Conservation (phyloP, 2,329 filamentous ascomycete genomes). For the Claviceps sp. region DNA sequence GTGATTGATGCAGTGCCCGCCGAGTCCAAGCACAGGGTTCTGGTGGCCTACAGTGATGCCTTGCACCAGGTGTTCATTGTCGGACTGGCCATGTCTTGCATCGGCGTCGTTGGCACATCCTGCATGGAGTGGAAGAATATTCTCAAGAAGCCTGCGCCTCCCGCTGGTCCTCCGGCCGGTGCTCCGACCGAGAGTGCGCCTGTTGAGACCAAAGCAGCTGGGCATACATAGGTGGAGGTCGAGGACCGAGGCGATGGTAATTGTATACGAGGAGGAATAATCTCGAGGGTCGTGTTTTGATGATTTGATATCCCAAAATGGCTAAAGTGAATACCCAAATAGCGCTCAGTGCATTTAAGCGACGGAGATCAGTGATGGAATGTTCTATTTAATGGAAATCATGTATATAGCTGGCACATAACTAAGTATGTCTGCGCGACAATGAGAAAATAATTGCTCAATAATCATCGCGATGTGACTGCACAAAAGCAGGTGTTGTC, state of each 20-base stretch:
- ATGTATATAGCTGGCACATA: too few relatives aligned
- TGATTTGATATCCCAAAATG: too few relatives aligned
- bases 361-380: too few relatives aligned
- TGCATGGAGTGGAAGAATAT: slow-evolving; percentile 1
- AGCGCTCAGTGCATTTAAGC: too few relatives aligned
- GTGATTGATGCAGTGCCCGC: not conserved
- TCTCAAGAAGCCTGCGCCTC: not conserved
- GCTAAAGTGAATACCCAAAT: too few relatives aligned
- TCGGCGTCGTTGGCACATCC: not conserved
- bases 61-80: not conserved
- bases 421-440: too few relatives aligned
- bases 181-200: not conserved
- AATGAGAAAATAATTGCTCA: too few relatives aligned
- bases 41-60: not conserved
- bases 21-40: not conserved
- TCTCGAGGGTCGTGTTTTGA: too few relatives aligned
- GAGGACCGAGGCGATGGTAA: not conserved
- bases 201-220: not conserved
- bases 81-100: not conserved
- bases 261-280: not conserved
- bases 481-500: too few relatives aligned
- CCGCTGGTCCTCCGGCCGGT: not conserved
- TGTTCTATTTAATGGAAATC: too few relatives aligned
- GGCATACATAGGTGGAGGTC: not conserved
- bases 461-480: too few relatives aligned